Evolutionary conservation across 2,329 filamentous ascomycete genomes (phyloP).

Genomic region (Calonectria leucothoes): DNA sequence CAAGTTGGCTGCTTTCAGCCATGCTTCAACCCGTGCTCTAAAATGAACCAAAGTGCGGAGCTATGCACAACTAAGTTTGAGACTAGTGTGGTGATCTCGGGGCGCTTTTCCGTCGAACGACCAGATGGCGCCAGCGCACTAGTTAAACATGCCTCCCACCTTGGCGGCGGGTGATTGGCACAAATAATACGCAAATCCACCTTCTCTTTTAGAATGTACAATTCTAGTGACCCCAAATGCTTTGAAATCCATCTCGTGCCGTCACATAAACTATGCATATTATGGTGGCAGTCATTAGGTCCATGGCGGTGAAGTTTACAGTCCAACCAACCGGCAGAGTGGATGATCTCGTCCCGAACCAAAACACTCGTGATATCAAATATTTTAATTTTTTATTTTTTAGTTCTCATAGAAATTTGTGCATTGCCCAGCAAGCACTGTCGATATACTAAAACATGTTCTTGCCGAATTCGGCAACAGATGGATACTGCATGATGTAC

Average conservation of each 20-base stretch:
- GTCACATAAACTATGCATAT: background rate
- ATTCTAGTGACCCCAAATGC: background rate
- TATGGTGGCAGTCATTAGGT: background rate
- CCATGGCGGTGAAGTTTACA: too few relatives aligned
- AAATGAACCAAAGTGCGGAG: background rate
- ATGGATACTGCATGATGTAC: background rate
- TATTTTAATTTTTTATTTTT: background rate
- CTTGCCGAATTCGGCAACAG: background rate
- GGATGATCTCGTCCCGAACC: background rate
- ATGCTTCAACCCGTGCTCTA: background rate
- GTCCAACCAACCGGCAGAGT: background rate
- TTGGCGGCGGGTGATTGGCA: background rate
- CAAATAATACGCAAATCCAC: background rate
- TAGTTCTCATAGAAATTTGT: background rate
- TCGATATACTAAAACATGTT: background rate
- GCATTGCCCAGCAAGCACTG: background rate
- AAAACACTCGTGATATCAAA: background rate
- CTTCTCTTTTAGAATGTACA: background rate
- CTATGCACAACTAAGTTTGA: background rate
- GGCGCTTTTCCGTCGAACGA: background rate
- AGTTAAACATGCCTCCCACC: too few relatives aligned
- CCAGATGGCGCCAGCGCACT: background rate
- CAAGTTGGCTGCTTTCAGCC: background rate
- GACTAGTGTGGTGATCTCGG: background rate
- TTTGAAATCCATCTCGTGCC: background rate